These are phyloP conservation scores for Mixia osmundae DNA, from an alignment of 1,284 basidiomycete species.

Conservation along the genomic window DNA sequence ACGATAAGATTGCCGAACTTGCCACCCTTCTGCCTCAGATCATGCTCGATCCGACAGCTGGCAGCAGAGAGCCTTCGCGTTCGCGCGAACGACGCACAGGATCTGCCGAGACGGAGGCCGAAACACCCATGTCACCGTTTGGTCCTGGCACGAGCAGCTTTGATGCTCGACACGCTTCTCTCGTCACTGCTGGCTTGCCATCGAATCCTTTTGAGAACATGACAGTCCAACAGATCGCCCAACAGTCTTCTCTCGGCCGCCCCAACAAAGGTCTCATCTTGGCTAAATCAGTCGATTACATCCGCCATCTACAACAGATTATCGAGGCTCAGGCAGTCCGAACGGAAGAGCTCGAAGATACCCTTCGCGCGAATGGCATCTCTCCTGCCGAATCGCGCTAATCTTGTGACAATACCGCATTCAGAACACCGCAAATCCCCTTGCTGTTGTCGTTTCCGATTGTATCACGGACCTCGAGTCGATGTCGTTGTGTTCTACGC, in stretches of 20 bases:
- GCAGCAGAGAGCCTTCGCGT: too few relatives aligned
- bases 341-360: conserved; percentile 43
- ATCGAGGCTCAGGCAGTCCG: conserved; percentile 48
- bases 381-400: too few relatives aligned
- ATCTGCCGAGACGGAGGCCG: background rate
- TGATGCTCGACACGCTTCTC: background rate
- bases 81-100: background rate
- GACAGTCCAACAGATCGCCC: conserved; percentile 10
- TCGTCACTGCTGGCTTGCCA: background rate
- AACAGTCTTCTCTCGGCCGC: conserved; percentile 28
- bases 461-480: too few relatives aligned
- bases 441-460: too few relatives aligned
- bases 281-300: conserved; percentile 68
- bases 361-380: conserved; percentile 8
- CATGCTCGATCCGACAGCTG: conserved; percentile 17
- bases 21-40: conserved; percentile 59
- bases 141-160: background rate
- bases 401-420: too few relatives aligned
- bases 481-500: too few relatives aligned
- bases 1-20: conserved; percentile 74
- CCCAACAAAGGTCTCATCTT: conserved; percentile 79
- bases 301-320: conserved; percentile 57
- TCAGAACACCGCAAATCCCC: too few relatives aligned
- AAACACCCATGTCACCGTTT: background rate
- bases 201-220: conserved; percentile 1